Base-by-base conservation (phyloP, 176 grass and related monocot genomes). In the Paspalum vaginatum region DNA sequence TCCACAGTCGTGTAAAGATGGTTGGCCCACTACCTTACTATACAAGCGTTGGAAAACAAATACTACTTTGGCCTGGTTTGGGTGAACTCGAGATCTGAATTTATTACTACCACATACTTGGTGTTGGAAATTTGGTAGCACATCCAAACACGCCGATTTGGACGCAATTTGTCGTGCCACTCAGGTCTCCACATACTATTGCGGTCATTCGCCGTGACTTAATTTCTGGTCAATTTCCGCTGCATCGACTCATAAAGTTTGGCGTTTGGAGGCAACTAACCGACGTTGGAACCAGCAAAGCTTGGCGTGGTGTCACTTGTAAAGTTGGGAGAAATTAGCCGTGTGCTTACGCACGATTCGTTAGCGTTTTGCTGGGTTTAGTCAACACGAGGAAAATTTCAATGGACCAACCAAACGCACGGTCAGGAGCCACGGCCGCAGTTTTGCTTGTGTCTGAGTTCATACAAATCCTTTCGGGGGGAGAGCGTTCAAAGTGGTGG, bases 401-500 rank as follows among this genome's bases (percentile, higher is more conserved):
- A 12, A 22, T 63, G 55, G 56, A 64, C 56, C 66, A 79, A 43
- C n/a, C 58, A 18, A n/a, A 59, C 25, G n/a, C n/a, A 59, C 22
- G 21, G 22, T n/a, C 56, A 59, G 6, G 44, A 25, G 42, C 5
- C 68, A 43, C 4, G 57, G 64, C 80, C 27, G 25, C 22, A 6
- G 1, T 6, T 10, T 18, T 11, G 9, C 48, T 18, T 9, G 4
- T 2, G 12, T 1, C 51, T 1, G 56, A 53, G 58, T 82, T 64
- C 57, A 52, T 15, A 54, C 69, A 53, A 74, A 53, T 44, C 47
- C 5, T 20, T 4, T 32, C 3, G 2, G 12, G 1, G 4, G 11
- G 20, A 70, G 40, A 70, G 32, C 2, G 70, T 37, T 57, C 60
- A 63, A 24, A 18, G 16, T 9, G 55, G 22, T 54, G 48, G 65